A percentile compares a stretch with the other conserved stretches of the same genome.
These are phyloP conservation scores for Lipomyces yarrowii DNA, from an alignment of 1,139 yeast species.

Conservation along the genomic window DNA sequence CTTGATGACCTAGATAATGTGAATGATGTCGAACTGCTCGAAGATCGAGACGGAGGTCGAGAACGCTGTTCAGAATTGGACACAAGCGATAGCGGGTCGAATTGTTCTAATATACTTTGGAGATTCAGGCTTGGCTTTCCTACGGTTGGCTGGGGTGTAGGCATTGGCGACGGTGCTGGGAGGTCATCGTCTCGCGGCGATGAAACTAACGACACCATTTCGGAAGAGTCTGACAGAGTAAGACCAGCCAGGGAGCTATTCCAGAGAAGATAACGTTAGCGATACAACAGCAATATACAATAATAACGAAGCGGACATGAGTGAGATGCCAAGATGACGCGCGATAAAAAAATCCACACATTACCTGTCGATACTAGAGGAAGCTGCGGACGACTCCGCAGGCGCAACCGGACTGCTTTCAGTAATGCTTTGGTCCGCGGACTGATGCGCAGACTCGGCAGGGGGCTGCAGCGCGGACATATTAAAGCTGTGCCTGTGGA, in stretches of 20 bases:
- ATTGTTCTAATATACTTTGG: conserved; percentile 40
- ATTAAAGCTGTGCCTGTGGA: not conserved
- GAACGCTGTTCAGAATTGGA: conserved; percentile 15
- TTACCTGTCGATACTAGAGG: not conserved
- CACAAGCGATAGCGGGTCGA: conserved; percentile 38
- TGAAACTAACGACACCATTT: conserved; percentile 28
- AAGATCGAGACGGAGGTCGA: conserved; percentile 10
- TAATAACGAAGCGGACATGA: not conserved
- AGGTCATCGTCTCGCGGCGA: conserved; percentile 10
- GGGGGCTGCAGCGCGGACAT: not conserved
- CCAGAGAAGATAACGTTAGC: not conserved
- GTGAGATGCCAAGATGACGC: not conserved
- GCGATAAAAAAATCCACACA: not conserved
- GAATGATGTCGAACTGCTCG: conserved; percentile 6
- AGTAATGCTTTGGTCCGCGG: conserved; percentile 1
- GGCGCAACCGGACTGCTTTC: not conserved
- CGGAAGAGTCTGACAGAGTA: conserved; percentile 10
- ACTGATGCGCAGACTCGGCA: not conserved
- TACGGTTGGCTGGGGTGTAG: conserved; percentile 20
- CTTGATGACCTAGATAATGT: conserved; percentile 17
- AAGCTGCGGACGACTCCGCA: not conserved
- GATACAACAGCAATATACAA: not conserved
- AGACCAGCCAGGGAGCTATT: not conserved
- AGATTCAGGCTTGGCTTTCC: conserved; percentile 30
- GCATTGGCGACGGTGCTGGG: conserved; percentile 11